phyloP scores from a whole-genome alignment of 1,139 yeast genomes.

The Geotrichum restrictum region DNA sequence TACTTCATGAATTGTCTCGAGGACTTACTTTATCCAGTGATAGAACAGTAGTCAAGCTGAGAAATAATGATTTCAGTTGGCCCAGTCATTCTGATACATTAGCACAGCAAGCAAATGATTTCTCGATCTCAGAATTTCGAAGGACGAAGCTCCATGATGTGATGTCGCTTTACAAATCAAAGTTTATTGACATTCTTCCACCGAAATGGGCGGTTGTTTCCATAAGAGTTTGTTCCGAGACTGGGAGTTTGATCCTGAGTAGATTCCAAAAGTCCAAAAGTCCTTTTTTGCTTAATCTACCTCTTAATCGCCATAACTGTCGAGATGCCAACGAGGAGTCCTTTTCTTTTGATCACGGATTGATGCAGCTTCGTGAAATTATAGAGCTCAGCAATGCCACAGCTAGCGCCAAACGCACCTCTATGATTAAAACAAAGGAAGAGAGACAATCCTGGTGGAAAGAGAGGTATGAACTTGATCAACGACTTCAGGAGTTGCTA shows the following conservation, averaged over 20 bases:
- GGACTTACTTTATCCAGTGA: conserved; percentile 19
- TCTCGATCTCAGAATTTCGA: neutral
- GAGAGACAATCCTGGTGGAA: conserved; percentile 79
- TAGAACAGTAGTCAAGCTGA: conserved; percentile 13
- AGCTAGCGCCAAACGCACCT: conserved; percentile 41
- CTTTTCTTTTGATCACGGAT: conserved; percentile 48
- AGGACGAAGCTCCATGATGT: neutral
- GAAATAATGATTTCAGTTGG: conserved; percentile 18
- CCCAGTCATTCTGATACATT: conserved; percentile 10
- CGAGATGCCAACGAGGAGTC: conserved; percentile 46
- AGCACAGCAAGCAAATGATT: neutral
- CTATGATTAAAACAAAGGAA: conserved; percentile 50
- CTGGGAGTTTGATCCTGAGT: conserved; percentile 57
- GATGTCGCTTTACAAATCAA: conserved; percentile 3
- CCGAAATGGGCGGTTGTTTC: conserved; percentile 55
- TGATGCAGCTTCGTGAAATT: conserved; percentile 47
- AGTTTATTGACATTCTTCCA: conserved; percentile 16
- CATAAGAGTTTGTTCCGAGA: conserved; percentile 56
- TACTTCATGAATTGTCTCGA: conserved; percentile 20
- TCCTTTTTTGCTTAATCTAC: conserved; percentile 56
- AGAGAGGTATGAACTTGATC: conserved; percentile 59
- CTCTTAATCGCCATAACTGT: conserved; percentile 51
- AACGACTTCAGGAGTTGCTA: conserved; percentile 52
- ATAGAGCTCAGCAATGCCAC: conserved; percentile 59
- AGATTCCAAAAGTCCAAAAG: conserved; percentile 40